A percentile compares a stretch with the other conserved stretches of the same genome.
These are phyloP conservation scores for Ustilago esculenta DNA, from an alignment of 1,284 basidiomycete species.

Conservation along the genomic window DNA sequence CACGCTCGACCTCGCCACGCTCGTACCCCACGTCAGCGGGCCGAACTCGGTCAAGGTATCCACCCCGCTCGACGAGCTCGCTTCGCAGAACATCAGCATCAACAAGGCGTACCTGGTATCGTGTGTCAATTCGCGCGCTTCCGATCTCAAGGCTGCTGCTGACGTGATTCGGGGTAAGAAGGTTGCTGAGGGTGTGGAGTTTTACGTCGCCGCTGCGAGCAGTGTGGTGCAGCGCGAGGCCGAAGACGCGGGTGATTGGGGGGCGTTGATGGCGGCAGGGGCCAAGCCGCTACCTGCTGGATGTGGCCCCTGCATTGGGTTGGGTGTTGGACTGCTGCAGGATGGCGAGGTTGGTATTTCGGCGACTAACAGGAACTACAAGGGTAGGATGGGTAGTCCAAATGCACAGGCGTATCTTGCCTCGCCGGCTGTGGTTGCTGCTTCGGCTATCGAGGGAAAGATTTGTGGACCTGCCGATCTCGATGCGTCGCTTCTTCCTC, in stretches of 20 bases:
- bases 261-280: conserved; percentile 82
- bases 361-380: conserved; percentile 98
- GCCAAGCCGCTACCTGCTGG: conserved; percentile 93
- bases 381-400: conserved; percentile 96
- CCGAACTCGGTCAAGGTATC: conserved; percentile 98
- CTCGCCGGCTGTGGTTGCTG: conserved; percentile 94
- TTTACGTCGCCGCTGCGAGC: conserved; percentile 95
- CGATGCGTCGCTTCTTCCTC: conserved; percentile 73
- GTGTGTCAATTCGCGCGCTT: conserved; percentile 96
- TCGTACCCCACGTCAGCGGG: conserved; percentile 94
- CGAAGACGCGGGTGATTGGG: conserved; percentile 88
- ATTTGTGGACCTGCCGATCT: conserved; percentile 83
- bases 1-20: conserved; percentile 88
- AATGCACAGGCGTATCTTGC: conserved; percentile 95
- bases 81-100: conserved; percentile 80
- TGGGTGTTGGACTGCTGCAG: conserved; percentile 89
- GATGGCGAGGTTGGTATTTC: conserved; percentile 96
- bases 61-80: conserved; percentile 84
- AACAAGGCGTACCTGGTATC: conserved; percentile 98
- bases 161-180: conserved; percentile 84
- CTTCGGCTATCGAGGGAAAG: conserved; percentile 88
- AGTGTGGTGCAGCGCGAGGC: conserved; percentile 90
- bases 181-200: conserved; percentile 87
- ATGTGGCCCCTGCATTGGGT: conserved; percentile 96
- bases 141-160: conserved; percentile 91